Conservation (phyloP, 2,329 filamentous ascomycete species). For the Xylariaceae sp. region DNA sequence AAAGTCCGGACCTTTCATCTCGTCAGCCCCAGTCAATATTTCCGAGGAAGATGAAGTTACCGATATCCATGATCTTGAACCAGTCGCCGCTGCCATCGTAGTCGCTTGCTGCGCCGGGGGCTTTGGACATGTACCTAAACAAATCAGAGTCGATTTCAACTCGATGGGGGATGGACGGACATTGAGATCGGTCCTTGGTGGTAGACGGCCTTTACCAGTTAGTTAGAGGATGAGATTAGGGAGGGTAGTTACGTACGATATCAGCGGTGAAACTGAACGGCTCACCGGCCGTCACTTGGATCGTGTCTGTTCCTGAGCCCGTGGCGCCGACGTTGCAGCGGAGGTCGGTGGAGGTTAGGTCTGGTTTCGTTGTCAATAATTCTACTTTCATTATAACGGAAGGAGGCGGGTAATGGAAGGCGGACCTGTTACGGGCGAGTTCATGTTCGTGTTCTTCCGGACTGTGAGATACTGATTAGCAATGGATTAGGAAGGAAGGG, state of each 20-base stretch:
- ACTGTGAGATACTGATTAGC: conserved; percentile 26
- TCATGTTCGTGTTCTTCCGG: conserved; percentile 44
- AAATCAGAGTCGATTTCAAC: too few relatives aligned
- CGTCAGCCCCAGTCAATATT: conserved; percentile 2
- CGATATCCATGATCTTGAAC: conserved; percentile 41
- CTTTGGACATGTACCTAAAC: conserved; percentile 41
- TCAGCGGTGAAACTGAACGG: conserved; percentile 37
- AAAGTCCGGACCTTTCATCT: conserved; percentile 32
- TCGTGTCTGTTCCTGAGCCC: conserved; percentile 32
- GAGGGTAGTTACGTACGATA: conserved; percentile 19
- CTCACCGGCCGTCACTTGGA: conserved; percentile 35
- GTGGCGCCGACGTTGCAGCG: conserved; percentile 39
- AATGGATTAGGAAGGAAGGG: too few relatives aligned
- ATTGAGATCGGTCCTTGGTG: conserved; percentile 40
- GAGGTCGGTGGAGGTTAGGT: conserved; percentile 37
- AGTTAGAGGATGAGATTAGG: background rate
- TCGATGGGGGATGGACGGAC: too few relatives aligned
- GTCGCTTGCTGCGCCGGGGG: conserved; percentile 32
- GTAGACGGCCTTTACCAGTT: conserved; percentile 34
- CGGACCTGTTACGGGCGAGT: conserved; percentile 42
- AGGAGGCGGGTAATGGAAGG: too few relatives aligned
- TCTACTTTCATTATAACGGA: too few relatives aligned
- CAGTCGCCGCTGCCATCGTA: conserved; percentile 39
- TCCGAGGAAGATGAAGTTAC: conserved; percentile 12
- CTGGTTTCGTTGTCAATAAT: conserved; percentile 30